These are phyloP conservation scores for Xylaria sp. DNA, from an alignment of 2,329 filamentous ascomycete genomes.

Conservation along the genomic window DNA sequence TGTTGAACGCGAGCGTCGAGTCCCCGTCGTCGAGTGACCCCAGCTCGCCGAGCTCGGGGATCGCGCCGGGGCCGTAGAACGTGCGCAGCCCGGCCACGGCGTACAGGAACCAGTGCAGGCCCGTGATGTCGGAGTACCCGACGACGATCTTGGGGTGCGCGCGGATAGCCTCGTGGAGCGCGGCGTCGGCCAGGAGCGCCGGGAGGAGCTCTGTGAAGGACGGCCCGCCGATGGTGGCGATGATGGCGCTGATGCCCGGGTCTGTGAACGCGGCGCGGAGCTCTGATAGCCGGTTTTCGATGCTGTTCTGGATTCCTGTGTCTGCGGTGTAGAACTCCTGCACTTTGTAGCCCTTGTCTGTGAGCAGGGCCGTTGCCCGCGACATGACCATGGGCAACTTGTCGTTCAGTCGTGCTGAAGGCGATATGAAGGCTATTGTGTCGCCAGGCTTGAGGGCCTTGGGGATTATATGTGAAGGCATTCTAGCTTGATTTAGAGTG, in stretches of 20 bases:
- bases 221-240: constrained; percentile 49
- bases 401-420: constrained; percentile 47
- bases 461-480: constrained; percentile 30
- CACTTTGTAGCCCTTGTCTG: constrained; percentile 44
- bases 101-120: constrained; percentile 50
- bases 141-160: constrained; percentile 49
- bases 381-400: constrained; percentile 37
- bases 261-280: constrained; percentile 47
- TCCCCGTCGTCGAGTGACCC: constrained; percentile 31
- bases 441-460: constrained; percentile 42
- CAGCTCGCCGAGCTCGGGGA: constrained; percentile 47
- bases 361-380: constrained; percentile 41
- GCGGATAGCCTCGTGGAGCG: constrained; percentile 43
- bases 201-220: constrained; percentile 49
- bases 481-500: not conserved
- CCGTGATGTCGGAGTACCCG: constrained; percentile 50
- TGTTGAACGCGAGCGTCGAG: constrained; percentile 41
- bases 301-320: constrained; percentile 42
- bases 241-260: constrained; percentile 43
- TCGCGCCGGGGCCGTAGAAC: constrained; percentile 50
- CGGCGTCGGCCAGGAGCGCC: constrained; percentile 43
- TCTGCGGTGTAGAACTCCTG: constrained; percentile 41
- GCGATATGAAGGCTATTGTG: constrained; percentile 49
- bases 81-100: constrained; percentile 47
- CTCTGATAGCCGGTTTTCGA: constrained; percentile 46